Base-by-base conservation (phyloP, 2,329 filamentous ascomycete species). In the Fusarium phyllophilum region DNA sequence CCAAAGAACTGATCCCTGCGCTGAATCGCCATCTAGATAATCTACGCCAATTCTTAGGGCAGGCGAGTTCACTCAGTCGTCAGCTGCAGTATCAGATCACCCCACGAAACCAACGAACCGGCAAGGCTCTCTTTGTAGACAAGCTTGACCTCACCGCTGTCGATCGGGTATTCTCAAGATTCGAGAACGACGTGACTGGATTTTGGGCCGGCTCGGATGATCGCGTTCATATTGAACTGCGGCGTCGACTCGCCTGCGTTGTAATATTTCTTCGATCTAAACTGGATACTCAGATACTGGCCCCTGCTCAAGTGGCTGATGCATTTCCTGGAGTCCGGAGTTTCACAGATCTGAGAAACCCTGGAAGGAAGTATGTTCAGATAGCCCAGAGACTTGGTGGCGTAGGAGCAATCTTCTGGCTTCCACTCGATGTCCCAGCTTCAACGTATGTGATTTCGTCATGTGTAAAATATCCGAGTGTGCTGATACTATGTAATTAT, bases 351-450 rank as follows among this genome's bases (percentile, higher is more conserved):
- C 39, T 81, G 26, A 70, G 77, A 4, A 78, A 79, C 42, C 74
- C 79, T 4, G 79, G 79, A 1, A 79, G 75, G 52, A 80, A 81
- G 44, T 81, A 81, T 39, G 74, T 80, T 59, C 80, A 80, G 54
- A 78, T 81, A 36, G 75, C 74, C 0, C 73, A 79, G 15, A 79
- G 70, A 49, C 69, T 81, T 4, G 78, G 77, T 6, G 73, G 72
- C 1, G 56, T 80, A 3, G 79, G 78, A 4, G 70, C 75, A 1
- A 64, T 81, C 0, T 68, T 80, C 22, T 81, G 79, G 79, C 77
- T 81, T 13, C 79, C 80, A 0, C 38, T 78, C 4, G 74, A 77
- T 4, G 70, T 81, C 1, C 80, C 80, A 1, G 65, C 76, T 22
- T 81, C 79, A 9, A 81, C 80, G 79, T 81, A 36, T 72, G 79